phyloP scores from a whole-genome alignment of 305 asterid genomes.

The Fraxinus albicans region DNA sequence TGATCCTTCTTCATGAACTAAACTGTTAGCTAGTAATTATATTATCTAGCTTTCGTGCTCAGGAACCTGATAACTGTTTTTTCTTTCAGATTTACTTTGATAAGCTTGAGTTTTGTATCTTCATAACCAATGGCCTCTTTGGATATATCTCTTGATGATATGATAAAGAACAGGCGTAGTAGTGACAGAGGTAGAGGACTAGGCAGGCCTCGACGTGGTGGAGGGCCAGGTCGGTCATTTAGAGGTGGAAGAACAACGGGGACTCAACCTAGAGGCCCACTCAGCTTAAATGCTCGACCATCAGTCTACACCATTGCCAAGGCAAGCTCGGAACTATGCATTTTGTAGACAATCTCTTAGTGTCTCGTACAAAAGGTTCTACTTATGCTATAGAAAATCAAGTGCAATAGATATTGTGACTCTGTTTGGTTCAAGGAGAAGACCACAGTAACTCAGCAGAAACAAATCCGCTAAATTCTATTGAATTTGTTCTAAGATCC shows the following conservation, averaged over 20 bases:
- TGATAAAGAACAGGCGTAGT: constrained; percentile 76
- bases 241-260: constrained; percentile 84
- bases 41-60: neutral
- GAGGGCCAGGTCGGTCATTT: constrained; percentile 63
- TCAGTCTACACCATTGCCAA: constrained; percentile 78
- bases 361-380: constrained; percentile 40
- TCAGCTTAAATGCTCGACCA: constrained; percentile 74
- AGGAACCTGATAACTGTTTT: neutral
- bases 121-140: constrained; percentile 66
- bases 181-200: constrained; percentile 62
- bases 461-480: constrained; percentile 36
- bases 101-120: constrained; percentile 12
- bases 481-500: constrained; percentile 36
- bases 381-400: constrained; percentile 43
- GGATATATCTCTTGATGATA: constrained; percentile 86
- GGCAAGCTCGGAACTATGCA: constrained; percentile 90
- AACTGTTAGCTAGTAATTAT: neutral
- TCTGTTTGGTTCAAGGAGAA: constrained; percentile 44
- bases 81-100: constrained; percentile 11
- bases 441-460: constrained; percentile 32
- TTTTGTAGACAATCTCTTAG: constrained; percentile 60
- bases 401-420: constrained; percentile 39
- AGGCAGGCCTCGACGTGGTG: constrained; percentile 69
- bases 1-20: neutral
- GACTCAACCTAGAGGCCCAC: constrained; percentile 65